Evolutionary conservation across 306 rosid genomes (phyloP).

Genomic region (Ceratonia siliqua): DNA sequence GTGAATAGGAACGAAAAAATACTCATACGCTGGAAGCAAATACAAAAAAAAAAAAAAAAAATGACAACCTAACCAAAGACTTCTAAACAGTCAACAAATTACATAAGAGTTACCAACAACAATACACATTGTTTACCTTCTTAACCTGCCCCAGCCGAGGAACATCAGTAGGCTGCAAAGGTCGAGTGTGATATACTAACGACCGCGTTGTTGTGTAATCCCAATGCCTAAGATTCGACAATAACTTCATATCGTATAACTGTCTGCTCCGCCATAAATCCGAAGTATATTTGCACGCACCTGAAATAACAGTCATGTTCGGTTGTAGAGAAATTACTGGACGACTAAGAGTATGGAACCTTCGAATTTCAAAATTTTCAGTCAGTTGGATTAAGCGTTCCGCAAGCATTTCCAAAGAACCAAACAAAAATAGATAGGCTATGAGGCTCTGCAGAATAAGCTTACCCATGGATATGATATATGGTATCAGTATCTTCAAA

Average conservation of each 20-base stretch:
- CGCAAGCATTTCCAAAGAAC: neutral
- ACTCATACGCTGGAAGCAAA: neutral
- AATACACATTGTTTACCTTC: neutral
- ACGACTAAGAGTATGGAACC: neutral
- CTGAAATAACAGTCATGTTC: conserved; percentile 17
- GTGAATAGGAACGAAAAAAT: neutral
- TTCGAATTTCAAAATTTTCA: neutral
- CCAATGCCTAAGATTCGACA: conserved; percentile 31
- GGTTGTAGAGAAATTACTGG: neutral
- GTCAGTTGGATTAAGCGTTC: neutral
- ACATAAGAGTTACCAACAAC: neutral
- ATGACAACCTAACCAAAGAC: neutral
- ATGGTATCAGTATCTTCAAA: neutral
- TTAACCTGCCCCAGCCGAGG: neutral
- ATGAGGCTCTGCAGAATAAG: neutral
- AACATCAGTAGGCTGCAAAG: neutral
- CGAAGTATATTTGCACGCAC: conserved; percentile 34
- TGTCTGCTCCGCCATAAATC: conserved; percentile 42
- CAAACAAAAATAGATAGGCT: neutral
- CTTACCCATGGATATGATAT: conserved; percentile 22
- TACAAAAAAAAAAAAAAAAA: too few relatives aligned
- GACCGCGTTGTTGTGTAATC: conserved; percentile 1
- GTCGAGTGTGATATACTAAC: neutral
- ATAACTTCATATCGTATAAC: conserved; percentile 22
- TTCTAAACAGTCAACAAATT: neutral